phyloP scores from a whole-genome alignment of 1,139 yeast genomes.

The Blastobotrys proliferans region DNA sequence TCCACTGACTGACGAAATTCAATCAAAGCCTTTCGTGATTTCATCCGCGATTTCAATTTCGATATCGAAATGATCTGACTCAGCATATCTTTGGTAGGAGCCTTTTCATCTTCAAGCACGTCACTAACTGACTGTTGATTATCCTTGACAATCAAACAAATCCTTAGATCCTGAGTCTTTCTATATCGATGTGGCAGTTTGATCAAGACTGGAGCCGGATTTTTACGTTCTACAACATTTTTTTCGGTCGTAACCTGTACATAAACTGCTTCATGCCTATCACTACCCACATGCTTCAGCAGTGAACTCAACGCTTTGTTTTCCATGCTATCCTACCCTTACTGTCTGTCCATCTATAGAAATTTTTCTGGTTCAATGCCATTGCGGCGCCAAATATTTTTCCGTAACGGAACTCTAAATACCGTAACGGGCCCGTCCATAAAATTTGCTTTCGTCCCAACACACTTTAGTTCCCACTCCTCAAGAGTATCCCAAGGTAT shows the following conservation, averaged over 20 bases:
- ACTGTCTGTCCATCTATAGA: too few species aligned
- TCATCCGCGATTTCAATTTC: slow-evolving; percentile 23
- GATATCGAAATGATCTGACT: slow-evolving; percentile 26
- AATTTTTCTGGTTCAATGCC: too few species aligned
- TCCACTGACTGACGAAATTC: slow-evolving; percentile 22
- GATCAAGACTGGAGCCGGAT: slow-evolving; percentile 23
- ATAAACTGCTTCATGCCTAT: slow-evolving; percentile 18
- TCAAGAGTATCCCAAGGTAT: too few species aligned
- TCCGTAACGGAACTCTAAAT: too few species aligned
- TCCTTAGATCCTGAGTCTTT: slow-evolving; percentile 20
- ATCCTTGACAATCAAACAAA: slow-evolving; percentile 28
- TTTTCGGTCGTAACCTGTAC: slow-evolving; percentile 19
- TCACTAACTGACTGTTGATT: slow-evolving; percentile 24
- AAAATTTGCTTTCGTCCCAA: too few species aligned
- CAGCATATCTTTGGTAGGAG: slow-evolving; percentile 26
- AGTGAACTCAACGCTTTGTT: slow-evolving; percentile 13
- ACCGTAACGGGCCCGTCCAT: too few species aligned
- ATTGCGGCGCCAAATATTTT: too few species aligned
- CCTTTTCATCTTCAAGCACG: slow-evolving; percentile 19
- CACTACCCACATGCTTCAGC: slow-evolving; percentile 12
- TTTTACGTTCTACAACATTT: slow-evolving; percentile 13
- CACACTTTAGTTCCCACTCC: too few species aligned
- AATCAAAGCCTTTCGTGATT: slow-evolving; percentile 16
- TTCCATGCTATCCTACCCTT: too few species aligned
- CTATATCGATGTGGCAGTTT: slow-evolving; percentile 25